Conservation (phyloP, 1,139 yeast genomes). For the Eremothecium sinecaudum region DNA sequence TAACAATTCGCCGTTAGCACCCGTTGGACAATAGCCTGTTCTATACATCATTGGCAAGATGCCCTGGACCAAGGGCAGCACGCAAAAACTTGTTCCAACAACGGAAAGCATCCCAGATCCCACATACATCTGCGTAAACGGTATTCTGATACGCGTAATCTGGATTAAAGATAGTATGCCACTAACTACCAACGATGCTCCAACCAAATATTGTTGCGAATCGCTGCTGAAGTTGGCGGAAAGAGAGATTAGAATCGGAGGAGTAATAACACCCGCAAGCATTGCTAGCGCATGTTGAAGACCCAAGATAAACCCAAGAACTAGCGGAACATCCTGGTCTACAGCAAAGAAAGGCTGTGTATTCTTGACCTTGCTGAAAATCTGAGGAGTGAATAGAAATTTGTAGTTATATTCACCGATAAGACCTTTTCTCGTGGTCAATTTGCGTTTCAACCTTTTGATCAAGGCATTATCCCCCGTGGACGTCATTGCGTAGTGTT, state of each 20-base stretch:
- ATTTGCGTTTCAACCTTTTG: no score
- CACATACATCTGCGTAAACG: constrained; percentile 58
- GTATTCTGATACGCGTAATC: constrained; percentile 71
- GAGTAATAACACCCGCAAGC: constrained; percentile 88
- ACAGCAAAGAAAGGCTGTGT: constrained; percentile 75
- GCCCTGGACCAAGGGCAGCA: constrained; percentile 66
- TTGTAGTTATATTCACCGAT: constrained; percentile 78
- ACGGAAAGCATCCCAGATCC: constrained; percentile 87
- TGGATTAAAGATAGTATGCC: constrained; percentile 69
- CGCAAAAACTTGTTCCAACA: constrained; percentile 84
- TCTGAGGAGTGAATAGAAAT: constrained; percentile 58
- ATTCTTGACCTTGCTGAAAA: constrained; percentile 26
- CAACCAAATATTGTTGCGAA: constrained; percentile 60
- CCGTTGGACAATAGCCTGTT: constrained; percentile 57
- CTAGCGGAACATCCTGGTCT: constrained; percentile 66
- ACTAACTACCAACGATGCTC: constrained; percentile 64
- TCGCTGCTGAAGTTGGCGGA: constrained; percentile 48
- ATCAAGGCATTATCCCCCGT: no score
- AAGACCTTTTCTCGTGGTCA: constrained; percentile 66
- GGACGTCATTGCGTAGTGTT: no score
- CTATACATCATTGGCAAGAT: constrained; percentile 74
- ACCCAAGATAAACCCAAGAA: constrained; percentile 68
- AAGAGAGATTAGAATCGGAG: constrained; percentile 61
- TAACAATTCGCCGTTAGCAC: constrained; percentile 50
- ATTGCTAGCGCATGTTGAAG: constrained; percentile 81